phyloP scores from a whole-genome alignment of 1,284 basidiomycete genomes.

The Anthracocystis panici-leucophaei region DNA sequence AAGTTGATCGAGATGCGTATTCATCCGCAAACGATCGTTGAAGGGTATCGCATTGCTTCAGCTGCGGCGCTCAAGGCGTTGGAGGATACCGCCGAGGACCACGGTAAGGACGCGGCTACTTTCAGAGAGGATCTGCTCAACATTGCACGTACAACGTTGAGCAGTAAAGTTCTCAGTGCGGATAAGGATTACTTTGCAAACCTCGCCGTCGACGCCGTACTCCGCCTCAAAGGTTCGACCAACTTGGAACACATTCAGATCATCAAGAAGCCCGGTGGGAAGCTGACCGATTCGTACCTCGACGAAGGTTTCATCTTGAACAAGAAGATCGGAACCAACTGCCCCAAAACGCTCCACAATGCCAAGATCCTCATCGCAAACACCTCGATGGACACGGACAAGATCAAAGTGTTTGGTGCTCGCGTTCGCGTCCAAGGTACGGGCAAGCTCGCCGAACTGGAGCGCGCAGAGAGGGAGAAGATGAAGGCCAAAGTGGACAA shows the following conservation, averaged over 20 bases:
- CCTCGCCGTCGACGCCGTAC: conserved; percentile 95
- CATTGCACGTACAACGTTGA: conserved; percentile 94
- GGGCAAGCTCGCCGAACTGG: conserved; percentile 95
- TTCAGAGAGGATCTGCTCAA: conserved; percentile 94
- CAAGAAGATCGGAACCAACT: conserved; percentile 94
- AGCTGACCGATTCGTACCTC: conserved; percentile 97
- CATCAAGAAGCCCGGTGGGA: conserved; percentile 99
- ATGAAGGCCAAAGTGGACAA: conserved; percentile 98
- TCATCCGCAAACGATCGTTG: conserved; percentile 99
- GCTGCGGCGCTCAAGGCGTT: conserved; percentile 85
- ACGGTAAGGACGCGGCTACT: conserved; percentile 77
- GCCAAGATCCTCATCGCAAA: conserved; percentile 98
- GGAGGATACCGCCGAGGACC: conserved; percentile 83
- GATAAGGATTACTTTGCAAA: conserved; percentile 99
- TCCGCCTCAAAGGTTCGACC: conserved; percentile 93
- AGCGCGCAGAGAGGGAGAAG: conserved; percentile 97
- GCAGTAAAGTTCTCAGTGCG: conserved; percentile 94
- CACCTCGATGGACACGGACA: conserved; percentile 99
- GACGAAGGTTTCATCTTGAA: conserved; percentile 99
- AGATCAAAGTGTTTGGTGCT: conserved; percentile 99
- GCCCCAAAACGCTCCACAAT: conserved; percentile 92
- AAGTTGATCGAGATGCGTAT: conserved; percentile 89
- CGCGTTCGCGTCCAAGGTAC: conserved; percentile 95
- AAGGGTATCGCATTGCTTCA: conserved; percentile 94
- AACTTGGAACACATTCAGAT: conserved; percentile 99